These are phyloP conservation scores for Lipomyces chichibuensis DNA, from an alignment of 805 yeast genomes.

Conservation along the genomic window DNA sequence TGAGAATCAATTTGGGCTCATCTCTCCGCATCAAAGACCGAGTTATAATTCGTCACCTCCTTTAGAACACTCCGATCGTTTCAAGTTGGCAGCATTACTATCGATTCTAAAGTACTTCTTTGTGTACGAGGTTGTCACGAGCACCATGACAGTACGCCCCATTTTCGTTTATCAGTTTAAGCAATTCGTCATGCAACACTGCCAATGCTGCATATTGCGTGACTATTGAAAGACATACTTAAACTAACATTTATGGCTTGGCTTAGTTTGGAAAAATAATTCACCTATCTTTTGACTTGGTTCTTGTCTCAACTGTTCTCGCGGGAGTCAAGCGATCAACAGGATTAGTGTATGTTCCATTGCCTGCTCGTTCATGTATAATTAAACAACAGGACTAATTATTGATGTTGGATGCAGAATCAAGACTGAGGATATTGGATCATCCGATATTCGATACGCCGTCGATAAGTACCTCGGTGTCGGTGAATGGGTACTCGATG, in stretches of 20 bases:
- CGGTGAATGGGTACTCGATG: slow-evolving; percentile 85
- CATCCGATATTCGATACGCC: slow-evolving; percentile 49
- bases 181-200: not conserved
- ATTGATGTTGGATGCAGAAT: slow-evolving; percentile 39
- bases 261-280: slow-evolving; percentile 61
- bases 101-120: not conserved
- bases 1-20: not conserved
- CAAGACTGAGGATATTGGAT: slow-evolving; percentile 55
- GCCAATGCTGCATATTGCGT: not conserved
- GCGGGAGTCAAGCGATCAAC: slow-evolving; percentile 87
- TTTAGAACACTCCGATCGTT: not conserved
- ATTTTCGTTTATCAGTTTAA: not conserved
- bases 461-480: slow-evolving; percentile 69
- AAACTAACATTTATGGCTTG: not conserved
- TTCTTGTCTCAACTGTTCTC: slow-evolving; percentile 74
- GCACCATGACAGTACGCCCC: not conserved
- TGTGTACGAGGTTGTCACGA: not conserved
- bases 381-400: slow-evolving; percentile 13
- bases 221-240: not conserved
- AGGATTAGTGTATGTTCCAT: slow-evolving; percentile 56
- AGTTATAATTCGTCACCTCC: not conserved
- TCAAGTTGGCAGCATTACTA: not conserved
- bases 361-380: not conserved
- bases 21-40: not conserved
- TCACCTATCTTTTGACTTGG: slow-evolving; percentile 76